Evolutionary conservation across 208 protist species (phyloP), one percentile per base, ranked within the genome.

Genomic region (Trypanosoma conorhini): DNA sequence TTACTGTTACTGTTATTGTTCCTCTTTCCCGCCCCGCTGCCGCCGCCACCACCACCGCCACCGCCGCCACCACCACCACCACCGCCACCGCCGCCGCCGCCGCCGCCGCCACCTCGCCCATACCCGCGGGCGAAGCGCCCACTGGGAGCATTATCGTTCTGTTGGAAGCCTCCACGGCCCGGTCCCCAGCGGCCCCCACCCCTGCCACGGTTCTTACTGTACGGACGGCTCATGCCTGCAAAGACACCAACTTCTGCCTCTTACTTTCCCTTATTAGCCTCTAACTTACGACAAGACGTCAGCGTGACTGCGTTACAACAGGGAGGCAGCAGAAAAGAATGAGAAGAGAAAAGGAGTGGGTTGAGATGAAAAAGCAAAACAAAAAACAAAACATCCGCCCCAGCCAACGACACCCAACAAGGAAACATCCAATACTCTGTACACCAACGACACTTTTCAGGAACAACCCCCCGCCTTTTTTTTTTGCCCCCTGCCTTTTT

Each of bases 181-280:
- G 42, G 57, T 55, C 64, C 59, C 28, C 69, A 52, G 57, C 69
- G 50, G 30, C 79, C 72, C 74, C 66, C 64, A 60, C 59, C 55
- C 57, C 60, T 40, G 42, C 74, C 73, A 24, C 69, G 51, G 40
- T 77, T 65, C 62, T 88, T 90, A 35, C 55, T 80, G 76, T 93
- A 93, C 28, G 87, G 87, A 22, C 79, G 81, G 21, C 78, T 80
- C 86, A 91, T 91, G 54, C n/a, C 74, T 3, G n/a, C 21, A 26
- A 56, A 44, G 26, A 55, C 9, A 55, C n/a, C 31, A 21, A 57
- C 15, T 9, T 22, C 21, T 24, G 30, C 12, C 22, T 67, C 56
- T 67, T 56, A 35, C 35, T 28, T 55, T 58, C 33, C 42, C 4
- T 38, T 38, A 2, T 46, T 46, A 46, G 15, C 17, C 42, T 46